Base-by-base conservation (phyloP, 1,139 yeast genomes). In the Taphrina deformans region DNA sequence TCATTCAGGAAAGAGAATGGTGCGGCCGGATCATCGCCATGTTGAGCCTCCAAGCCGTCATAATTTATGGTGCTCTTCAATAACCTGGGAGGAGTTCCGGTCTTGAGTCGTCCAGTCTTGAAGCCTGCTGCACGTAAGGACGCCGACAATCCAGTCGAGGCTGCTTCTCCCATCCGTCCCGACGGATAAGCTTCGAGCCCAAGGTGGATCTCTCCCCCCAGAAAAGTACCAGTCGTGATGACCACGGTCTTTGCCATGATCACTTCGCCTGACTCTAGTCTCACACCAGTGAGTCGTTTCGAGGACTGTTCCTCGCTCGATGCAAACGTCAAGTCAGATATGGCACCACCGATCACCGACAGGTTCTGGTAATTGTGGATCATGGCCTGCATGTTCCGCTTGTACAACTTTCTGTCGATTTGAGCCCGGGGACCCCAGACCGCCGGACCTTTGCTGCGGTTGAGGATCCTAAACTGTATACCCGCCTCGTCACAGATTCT, bases 341-440 rank as follows among this genome's bases (percentile, higher is more conserved):
- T 97, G 72, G 86, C 86, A 3, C 87, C 96, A 72, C 89, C 86
- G 59, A 83, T 65, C 7, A 95, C 82, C 4, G 77, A 75, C 66
- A 92, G 79, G 68, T 87, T 83, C 4, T 81, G 78, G 76, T 91
- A 92, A 50, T 69, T 71, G 56, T 78, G 75, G 23, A 95, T 80
- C 68, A 80, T 86, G 2, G 75, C 71, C 73, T 89, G 96, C 98
- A 93, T 93, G 72, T 89, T 95, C 12, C 75, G 73, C 71, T 88
- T 79, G 74, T 93, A 95, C 2, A 92, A 81, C 59, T 83, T 79
- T 69, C 99, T 79, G 75, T 95, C 99, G 35, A 95, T 93, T 75
- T 95, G 99, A 0, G 97, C 97, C 67, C 99, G 78, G 5, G 98
- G 98, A 0, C 99, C 99, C 89, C 97, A 96, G 0, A 92, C 99